Conservation (phyloP, 306 rosid species). For the Fragaria vesca region DNA sequence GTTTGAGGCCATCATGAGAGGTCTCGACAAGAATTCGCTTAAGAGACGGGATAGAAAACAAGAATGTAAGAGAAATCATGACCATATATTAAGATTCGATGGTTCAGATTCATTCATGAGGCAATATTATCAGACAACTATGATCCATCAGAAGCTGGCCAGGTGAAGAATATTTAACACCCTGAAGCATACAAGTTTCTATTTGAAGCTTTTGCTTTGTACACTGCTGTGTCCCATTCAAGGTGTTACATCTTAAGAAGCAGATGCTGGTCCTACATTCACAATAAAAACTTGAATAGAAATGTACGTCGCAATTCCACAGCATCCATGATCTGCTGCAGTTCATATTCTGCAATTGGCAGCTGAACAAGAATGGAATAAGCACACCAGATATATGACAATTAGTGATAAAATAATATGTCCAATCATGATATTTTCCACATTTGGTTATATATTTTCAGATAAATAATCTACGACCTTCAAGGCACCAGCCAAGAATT, state of each 20-base stretch:
- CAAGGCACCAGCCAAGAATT: background rate
- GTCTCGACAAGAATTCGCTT: no score
- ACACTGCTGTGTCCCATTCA: background rate
- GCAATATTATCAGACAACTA: no score
- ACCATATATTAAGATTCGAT: no score
- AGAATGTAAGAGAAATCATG: no score
- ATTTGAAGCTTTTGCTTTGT: background rate
- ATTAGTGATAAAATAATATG: background rate
- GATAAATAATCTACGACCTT: background rate
- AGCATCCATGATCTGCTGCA: background rate
- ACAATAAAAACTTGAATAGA: background rate
- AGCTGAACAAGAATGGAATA: slow-evolving; percentile 49
- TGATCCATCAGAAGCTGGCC: background rate
- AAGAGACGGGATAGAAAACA: no score
- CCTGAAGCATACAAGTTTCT: background rate
- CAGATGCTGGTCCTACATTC: background rate
- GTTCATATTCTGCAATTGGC: slow-evolving; percentile 82
- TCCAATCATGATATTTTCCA: background rate
- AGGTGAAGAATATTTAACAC: background rate
- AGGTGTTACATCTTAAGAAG: background rate
- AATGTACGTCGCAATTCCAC: background rate
- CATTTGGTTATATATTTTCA: background rate
- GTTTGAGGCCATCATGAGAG: background rate
- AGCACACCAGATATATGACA: slow-evolving; percentile 1
- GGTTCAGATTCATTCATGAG: no score